Percentiles rank a stretch among this genome's conserved stretches.
These are phyloP conservation scores for Jackrogersella minutella DNA, from an alignment of 495 filamentous ascomycete genomes.

Conservation along the genomic window DNA sequence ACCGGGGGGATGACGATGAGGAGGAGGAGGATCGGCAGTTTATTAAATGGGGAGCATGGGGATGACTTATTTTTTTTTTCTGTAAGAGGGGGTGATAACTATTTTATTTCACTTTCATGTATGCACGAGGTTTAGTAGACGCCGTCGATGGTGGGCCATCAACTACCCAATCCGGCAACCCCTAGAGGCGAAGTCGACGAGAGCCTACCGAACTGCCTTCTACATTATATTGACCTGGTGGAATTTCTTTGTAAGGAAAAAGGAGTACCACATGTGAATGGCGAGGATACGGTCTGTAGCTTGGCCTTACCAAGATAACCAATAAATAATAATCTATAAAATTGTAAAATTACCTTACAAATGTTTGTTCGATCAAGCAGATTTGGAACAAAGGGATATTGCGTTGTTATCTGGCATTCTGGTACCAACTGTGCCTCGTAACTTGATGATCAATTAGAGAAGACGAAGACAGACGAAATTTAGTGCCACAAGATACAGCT, in stretches of 20 bases:
- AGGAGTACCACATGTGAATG: background rate
- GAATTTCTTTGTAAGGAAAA: conserved; percentile 3
- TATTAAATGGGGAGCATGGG: conserved; percentile 33
- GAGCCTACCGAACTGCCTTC: background rate
- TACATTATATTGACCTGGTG: background rate
- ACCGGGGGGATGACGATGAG: background rate
- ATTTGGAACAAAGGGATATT: conserved; percentile 8
- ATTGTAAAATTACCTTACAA: background rate
- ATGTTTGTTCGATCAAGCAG: conserved; percentile 3
- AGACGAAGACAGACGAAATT: conserved; percentile 1
- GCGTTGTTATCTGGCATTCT: background rate
- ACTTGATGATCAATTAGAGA: background rate
- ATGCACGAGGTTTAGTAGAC: background rate
- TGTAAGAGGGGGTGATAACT: background rate
- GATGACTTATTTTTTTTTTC: conserved; percentile 1
- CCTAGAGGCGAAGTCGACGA: background rate
- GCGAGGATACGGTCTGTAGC: background rate
- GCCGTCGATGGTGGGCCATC: conserved; percentile 3
- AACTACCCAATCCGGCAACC: conserved; percentile 14
- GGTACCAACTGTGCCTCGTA: background rate
- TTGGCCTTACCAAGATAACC: background rate
- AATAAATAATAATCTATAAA: background rate
- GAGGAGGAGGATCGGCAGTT: conserved; percentile 33
- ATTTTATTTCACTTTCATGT: background rate
- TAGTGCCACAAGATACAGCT: background rate